Evolutionary conservation across 495 filamentous ascomycete species (phyloP).

Genomic region (Penicillium goetzii): DNA sequence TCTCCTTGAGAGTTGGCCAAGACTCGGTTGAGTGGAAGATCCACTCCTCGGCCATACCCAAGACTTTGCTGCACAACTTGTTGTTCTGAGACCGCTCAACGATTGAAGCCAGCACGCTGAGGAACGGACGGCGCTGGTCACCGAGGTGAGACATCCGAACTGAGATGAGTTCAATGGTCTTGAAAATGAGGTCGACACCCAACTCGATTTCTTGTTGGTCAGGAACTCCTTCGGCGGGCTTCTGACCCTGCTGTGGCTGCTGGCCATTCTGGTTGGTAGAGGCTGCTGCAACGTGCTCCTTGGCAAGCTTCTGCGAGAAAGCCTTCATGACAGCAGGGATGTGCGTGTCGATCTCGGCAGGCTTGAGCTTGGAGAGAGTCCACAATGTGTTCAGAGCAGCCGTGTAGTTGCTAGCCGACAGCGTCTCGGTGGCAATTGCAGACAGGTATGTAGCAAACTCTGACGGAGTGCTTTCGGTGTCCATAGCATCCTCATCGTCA

Average conservation of each 20-base stretch:
- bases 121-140: conserved; percentile 87
- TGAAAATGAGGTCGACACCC: conserved; percentile 84
- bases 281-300: conserved; percentile 87
- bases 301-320: conserved; percentile 86
- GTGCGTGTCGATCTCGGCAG: conserved; percentile 85
- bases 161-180: conserved; percentile 89
- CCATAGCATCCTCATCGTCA: conserved; percentile 88
- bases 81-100: conserved; percentile 91
- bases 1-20: conserved; percentile 96
- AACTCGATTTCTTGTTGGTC: conserved; percentile 80
- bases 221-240: conserved; percentile 60
- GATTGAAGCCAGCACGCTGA: conserved; percentile 90
- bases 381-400: conserved; percentile 89
- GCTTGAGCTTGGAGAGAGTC: conserved; percentile 82
- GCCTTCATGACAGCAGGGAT: conserved; percentile 89
- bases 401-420: conserved; percentile 76
- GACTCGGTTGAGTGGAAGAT: conserved; percentile 91
- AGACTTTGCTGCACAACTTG: conserved; percentile 83
- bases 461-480: conserved; percentile 70
- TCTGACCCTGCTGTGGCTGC: conserved; percentile 42
- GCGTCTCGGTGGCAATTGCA: conserved; percentile 75
- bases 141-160: conserved; percentile 92
- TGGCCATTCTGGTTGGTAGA: conserved; percentile 54
- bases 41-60: conserved; percentile 94
- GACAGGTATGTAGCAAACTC: conserved; percentile 84